Conservation (phyloP, 73 alveolate species). For the Symbiodinium pilosum region DNA sequence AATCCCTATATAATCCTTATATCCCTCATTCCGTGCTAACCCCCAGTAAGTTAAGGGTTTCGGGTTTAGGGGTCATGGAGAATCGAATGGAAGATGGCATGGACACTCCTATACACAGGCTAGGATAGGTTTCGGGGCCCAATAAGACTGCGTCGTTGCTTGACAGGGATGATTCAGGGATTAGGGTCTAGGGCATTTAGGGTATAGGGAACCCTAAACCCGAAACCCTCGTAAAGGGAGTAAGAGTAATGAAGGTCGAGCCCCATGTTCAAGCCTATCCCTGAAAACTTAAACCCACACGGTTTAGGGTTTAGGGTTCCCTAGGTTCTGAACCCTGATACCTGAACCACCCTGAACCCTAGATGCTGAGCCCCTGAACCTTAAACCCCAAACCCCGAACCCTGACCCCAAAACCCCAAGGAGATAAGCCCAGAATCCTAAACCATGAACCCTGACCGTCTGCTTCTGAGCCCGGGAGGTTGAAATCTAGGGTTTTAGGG, state of each 20-base stretch:
- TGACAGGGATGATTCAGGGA: background rate
- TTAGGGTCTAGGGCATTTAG: background rate
- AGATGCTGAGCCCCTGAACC: background rate
- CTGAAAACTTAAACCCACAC: background rate
- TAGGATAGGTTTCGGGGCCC: background rate
- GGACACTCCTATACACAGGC: too few species aligned
- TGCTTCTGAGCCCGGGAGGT: too few species aligned
- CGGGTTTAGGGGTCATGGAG: background rate
- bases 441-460: too few species aligned
- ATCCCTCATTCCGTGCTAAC: constrained; percentile 55
- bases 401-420: too few species aligned
- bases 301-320: background rate
- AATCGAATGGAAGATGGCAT: background rate
- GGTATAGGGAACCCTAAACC: background rate
- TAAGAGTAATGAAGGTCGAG: too few species aligned
- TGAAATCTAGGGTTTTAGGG: background rate
- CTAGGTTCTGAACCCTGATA: too few species aligned
- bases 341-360: background rate
- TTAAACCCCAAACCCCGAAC: background rate
- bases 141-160: too few species aligned
- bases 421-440: background rate
- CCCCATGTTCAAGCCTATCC: too few species aligned
- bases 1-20: constrained; percentile 80
- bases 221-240: background rate
- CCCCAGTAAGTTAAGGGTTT: constrained; percentile 18